Base-by-base conservation (phyloP, 805 yeast genomes). In the Cyberlindnera mississippiensis region DNA sequence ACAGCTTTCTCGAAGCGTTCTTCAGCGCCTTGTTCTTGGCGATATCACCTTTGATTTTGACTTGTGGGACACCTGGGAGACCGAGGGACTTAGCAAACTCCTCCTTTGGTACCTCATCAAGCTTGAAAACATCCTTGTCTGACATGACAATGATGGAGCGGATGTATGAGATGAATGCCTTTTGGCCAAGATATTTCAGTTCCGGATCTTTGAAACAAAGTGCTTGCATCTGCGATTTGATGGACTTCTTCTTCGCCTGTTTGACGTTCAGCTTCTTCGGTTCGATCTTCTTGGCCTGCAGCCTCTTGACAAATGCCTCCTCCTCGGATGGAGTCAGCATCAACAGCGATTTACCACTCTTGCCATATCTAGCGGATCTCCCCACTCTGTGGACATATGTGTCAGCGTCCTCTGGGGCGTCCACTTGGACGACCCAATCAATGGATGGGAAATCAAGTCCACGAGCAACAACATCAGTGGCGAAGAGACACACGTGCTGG, bases 391-490 rank as follows among this genome's bases (percentile, higher is more conserved):
- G 99, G 34, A 91, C 71, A 59, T 91, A 93, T 55, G 89, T 78
- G 55, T 85, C 95, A 0, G 96, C 86, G 54, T 91, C 96, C 1
- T 88, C 81, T 2, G 99, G 99, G 0, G 96, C 95, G 54, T 93
- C 98, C 10, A 91, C 60, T 60, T 93, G 99, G 17, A 93, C 67
- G 5, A 91, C 98, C 46, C 90, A 68, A 53, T 93, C 98, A 11
- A 93, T 96, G 28, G 91, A 91, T 1, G 97, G 96, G 36, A 93
- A 84, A 67, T 93, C 99, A 16, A 93, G 74, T 19, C 99, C 99
- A 60, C 99, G 75, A 0, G 98, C 97, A 4, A 98, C 97, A 12
- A 93, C 96, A 69, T 93, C 99, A 0, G 99, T 93, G 2, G 99
- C 90, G 61, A 93, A 69, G 18, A 93, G 95, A 85, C 59, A 66